A percentile compares a stretch with the other conserved stretches of the same genome.
Evolutionary conservation across 352 stramenopile genomes (phyloP).

Genomic region (Peronospora farinosa): DNA sequence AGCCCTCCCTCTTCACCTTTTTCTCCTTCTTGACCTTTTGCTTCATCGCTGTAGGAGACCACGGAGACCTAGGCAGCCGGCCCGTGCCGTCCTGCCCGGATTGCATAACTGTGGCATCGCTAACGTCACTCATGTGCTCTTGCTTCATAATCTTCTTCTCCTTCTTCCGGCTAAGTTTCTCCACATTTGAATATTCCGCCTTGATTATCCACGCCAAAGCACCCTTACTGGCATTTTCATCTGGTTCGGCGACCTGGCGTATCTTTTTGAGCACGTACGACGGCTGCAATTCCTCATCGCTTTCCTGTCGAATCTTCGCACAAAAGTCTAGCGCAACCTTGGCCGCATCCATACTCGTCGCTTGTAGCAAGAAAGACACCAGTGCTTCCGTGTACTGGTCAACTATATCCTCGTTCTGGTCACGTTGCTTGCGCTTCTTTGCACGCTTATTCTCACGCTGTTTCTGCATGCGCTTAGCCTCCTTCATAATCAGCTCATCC

Average conservation of each 20-base stretch:
- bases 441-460: constrained; percentile 71
- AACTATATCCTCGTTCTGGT: constrained; percentile 62
- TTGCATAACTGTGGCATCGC: constrained; percentile 21
- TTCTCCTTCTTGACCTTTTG: constrained; percentile 53
- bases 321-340: constrained; percentile 69
- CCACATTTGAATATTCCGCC: constrained; percentile 32
- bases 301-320: constrained; percentile 38
- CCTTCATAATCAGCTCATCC: constrained; percentile 84
- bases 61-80: constrained; percentile 53
- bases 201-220: constrained; percentile 48
- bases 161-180: constrained; percentile 31
- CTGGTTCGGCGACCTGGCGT: constrained; percentile 49
- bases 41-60: constrained; percentile 69
- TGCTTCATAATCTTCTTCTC: constrained; percentile 42
- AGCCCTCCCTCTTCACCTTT: constrained; percentile 32
- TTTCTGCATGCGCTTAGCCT: constrained; percentile 80
- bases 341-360: constrained; percentile 54
- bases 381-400: constrained; percentile 55
- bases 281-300: constrained; percentile 39
- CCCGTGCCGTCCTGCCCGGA: constrained; percentile 17
- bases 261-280: constrained; percentile 74
- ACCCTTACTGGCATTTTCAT: constrained; percentile 44
- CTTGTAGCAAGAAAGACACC: constrained; percentile 44
- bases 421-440: constrained; percentile 73
- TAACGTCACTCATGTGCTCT: constrained; percentile 38